Evolutionary conservation across 257 asterid genomes (phyloP).

Genomic region (Nicotiana knightiana): DNA sequence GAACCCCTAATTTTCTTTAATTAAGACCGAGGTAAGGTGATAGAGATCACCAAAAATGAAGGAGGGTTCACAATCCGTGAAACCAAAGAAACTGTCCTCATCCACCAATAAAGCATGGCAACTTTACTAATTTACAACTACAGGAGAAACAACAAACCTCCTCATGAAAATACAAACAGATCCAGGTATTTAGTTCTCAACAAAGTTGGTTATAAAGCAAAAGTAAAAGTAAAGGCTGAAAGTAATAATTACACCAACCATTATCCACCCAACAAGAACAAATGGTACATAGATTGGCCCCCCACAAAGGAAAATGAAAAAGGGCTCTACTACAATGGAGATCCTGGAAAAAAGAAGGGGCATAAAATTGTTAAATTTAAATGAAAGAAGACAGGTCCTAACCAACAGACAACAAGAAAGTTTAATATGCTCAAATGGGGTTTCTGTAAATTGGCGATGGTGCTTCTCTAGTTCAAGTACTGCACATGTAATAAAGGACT

Average conservation of each 20-base stretch:
- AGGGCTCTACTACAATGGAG: constrained; percentile 13
- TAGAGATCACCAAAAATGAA: neutral
- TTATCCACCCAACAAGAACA: constrained; percentile 23
- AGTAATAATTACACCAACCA: constrained; percentile 32
- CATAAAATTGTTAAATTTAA: constrained; percentile 10
- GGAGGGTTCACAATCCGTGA: neutral
- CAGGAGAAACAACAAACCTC: neutral
- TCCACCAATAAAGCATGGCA: neutral
- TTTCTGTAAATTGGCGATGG: constrained; percentile 8
- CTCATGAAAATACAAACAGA: neutral
- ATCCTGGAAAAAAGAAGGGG: neutral
- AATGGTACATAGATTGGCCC: constrained; percentile 7
- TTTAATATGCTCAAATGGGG: constrained; percentile 12
- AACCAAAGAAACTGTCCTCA: neutral
- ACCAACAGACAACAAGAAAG: constrained; percentile 8
- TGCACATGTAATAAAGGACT: neutral
- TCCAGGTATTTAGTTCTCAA: constrained; percentile 12
- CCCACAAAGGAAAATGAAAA: constrained; percentile 11
- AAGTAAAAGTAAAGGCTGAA: constrained; percentile 32
- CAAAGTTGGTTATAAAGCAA: constrained; percentile 21
- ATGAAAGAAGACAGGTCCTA: constrained; percentile 8
- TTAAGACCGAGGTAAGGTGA: neutral
- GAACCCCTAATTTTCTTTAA: neutral
- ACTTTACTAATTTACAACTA: neutral
- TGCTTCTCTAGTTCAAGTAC: neutral